Percentiles rank a stretch among this genome's conserved stretches.
Conservation (phyloP, 257 asterid species). For the Dorcoceras hygrometricum region DNA sequence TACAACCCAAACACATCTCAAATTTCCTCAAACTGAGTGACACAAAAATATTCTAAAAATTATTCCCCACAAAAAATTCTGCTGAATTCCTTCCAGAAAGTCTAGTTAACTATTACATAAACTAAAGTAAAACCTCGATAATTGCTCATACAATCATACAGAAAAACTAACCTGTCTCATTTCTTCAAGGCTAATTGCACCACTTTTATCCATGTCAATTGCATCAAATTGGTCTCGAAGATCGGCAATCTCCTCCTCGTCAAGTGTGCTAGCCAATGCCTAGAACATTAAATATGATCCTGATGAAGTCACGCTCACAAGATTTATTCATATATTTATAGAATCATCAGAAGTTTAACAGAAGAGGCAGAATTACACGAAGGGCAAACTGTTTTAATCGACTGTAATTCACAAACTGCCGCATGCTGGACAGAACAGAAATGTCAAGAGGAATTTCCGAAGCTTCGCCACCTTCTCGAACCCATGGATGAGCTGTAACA, state of each 20-base stretch:
- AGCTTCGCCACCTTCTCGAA: slow-evolving; percentile 98
- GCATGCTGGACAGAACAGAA: slow-evolving; percentile 84
- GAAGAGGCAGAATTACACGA: slow-evolving; percentile 49
- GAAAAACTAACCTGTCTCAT: slow-evolving; percentile 78
- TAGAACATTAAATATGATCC: slow-evolving; percentile 27
- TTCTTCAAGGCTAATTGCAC: slow-evolving; percentile 94
- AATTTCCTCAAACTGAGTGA: background rate
- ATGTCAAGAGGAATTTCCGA: slow-evolving; percentile 97
- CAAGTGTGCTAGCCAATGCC: slow-evolving; percentile 97
- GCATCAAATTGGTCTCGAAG: slow-evolving; percentile 93
- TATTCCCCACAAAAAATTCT: too few species aligned
- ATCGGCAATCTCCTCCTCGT: slow-evolving; percentile 83
- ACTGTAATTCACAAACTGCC: slow-evolving; percentile 87
- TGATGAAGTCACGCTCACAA: background rate
- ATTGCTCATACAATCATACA: slow-evolving; percentile 2
- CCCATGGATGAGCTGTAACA: slow-evolving; percentile 94
- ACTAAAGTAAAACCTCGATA: background rate
- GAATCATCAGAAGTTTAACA: slow-evolving; percentile 7
- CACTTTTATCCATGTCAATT: slow-evolving; percentile 93
- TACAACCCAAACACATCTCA: background rate
- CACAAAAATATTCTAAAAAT: background rate
- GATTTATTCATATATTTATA: background rate
- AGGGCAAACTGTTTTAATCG: slow-evolving; percentile 95
- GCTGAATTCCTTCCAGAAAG: background rate
- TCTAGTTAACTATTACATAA: background rate